These are phyloP conservation scores for Aureobasidium sp. DNA, from an alignment of 2,329 filamentous ascomycete species.

Conservation along the genomic window DNA sequence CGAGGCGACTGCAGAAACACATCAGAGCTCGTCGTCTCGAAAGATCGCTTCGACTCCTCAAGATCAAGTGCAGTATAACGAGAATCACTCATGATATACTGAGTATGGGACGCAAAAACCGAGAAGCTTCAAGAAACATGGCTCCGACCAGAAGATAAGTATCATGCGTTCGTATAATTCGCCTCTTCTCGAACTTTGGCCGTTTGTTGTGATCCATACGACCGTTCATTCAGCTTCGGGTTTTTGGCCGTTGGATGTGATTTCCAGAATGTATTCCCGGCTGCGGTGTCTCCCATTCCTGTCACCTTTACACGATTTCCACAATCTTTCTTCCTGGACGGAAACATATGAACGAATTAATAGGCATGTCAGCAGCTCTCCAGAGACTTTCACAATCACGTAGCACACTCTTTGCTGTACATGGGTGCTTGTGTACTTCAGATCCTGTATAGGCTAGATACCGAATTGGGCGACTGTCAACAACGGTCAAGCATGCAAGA, in stretches of 20 bases:
- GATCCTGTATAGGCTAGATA: not conserved
- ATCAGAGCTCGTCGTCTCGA: not conserved
- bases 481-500: not conserved
- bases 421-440: too few species aligned
- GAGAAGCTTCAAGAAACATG: not conserved
- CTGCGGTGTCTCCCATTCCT: not conserved
- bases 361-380: too few species aligned
- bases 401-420: too few species aligned
- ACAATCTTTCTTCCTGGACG: too few species aligned
- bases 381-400: too few species aligned
- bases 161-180: not conserved
- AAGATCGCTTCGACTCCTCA: not conserved
- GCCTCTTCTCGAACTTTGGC: not conserved
- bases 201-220: not conserved
- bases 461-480: not conserved
- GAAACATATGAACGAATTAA: too few species aligned
- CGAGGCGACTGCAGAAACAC: not conserved
- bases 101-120: too few species aligned
- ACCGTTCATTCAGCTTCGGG: not conserved
- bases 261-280: not conserved
- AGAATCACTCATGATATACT: not conserved
- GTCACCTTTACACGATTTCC: too few species aligned
- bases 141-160: not conserved
- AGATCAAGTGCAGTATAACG: not conserved
- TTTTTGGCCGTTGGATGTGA: slow-evolving; percentile 2